Evolutionary conservation across 1,284 basidiomycete genomes (phyloP), one percentile per base, ranked within the genome.

Genomic region (Coniferiporia sulphurascens): DNA sequence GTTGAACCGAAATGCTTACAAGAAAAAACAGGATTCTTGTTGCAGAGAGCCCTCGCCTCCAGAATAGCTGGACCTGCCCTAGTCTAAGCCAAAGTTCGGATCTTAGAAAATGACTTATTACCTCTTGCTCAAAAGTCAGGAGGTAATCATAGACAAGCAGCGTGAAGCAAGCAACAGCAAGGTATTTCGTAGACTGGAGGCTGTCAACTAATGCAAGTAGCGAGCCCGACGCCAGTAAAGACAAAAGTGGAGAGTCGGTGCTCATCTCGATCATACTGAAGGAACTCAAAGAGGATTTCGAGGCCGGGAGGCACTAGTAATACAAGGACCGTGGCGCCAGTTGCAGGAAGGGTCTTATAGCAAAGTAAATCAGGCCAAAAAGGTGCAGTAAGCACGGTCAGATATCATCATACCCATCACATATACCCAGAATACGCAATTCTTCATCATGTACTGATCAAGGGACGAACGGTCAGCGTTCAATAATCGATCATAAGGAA

Each of bases 171-270:
- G 58, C 58, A 36, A 60, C 58, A 34, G 54, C 53, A 17, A 60
- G 58, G 48, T 60, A 60, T 32, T 56, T 55, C 34, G 58, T 60
- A 3, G 53, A 55, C n/a, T 60, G 58, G 17, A 60, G 43, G 27
- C 53, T 52, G 38, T 51, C 46, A 2, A 60, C n/a, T 17, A 55
- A 7, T 5, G 36, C n/a, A 15, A 27, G 52, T 7, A 60, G 21
- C 32, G 50, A 32, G 17, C 53, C 58, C 15, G 54, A 56, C 17
- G 45, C 46, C n/a, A 55, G 46, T n/a, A 48, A n/a, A 22, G 22
- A 22, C 0, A 48, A 8, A 9, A 51, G 27, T 7, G 54, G 38
- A 3, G 55, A 56, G 2, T n/a, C 41, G 3, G 45, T 15, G 48
- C 27, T 48, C 55, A 56, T 56, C 27, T 3, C 27, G 27, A 5